Conservation (phyloP, 2,329 filamentous ascomycete species). For the Byssothecium circinans region DNA sequence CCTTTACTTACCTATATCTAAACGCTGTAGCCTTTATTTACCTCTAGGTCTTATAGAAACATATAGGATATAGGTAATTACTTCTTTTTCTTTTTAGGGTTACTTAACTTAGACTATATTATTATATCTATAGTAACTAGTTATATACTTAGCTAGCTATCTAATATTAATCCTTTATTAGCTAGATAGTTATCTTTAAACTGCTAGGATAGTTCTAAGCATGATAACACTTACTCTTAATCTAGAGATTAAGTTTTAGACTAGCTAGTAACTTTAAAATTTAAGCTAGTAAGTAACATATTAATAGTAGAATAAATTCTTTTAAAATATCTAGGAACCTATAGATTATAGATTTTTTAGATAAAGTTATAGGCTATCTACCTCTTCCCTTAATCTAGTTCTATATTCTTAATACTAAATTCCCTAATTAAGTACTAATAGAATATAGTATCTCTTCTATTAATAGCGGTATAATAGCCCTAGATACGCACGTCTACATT, state of each 20-base stretch:
- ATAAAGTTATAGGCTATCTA: constrained; percentile 7
- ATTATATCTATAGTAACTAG: too few relatives aligned
- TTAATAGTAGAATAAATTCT: constrained; percentile 17
- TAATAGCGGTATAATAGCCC: constrained; percentile 19
- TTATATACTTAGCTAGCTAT: constrained; percentile 16
- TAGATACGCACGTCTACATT: constrained; percentile 17
- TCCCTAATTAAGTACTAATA: constrained; percentile 19
- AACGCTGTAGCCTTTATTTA: too few relatives aligned
- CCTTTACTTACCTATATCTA: too few relatives aligned
- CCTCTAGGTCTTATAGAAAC: too few relatives aligned
- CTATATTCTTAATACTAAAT: constrained; percentile 11
- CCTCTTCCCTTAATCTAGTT: constrained; percentile 5
- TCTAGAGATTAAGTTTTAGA: constrained; percentile 2
- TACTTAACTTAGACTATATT: too few relatives aligned
- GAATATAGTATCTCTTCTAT: constrained; percentile 15
- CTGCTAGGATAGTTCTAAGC: constrained; percentile 16
- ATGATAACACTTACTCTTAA: constrained; percentile 6
- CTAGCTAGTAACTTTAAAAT: constrained; percentile 7
- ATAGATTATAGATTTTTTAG: constrained; percentile 16
- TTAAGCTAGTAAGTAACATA: constrained; percentile 7
- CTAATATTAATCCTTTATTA: constrained; percentile 9
- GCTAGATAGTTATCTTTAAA: constrained; percentile 10
- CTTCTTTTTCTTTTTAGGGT: too few relatives aligned
- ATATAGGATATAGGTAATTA: too few relatives aligned
- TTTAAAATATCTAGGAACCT: constrained; percentile 9